Conservation (phyloP, 192 early-diverging fungal genomes). For the Coemansia sp. region DNA sequence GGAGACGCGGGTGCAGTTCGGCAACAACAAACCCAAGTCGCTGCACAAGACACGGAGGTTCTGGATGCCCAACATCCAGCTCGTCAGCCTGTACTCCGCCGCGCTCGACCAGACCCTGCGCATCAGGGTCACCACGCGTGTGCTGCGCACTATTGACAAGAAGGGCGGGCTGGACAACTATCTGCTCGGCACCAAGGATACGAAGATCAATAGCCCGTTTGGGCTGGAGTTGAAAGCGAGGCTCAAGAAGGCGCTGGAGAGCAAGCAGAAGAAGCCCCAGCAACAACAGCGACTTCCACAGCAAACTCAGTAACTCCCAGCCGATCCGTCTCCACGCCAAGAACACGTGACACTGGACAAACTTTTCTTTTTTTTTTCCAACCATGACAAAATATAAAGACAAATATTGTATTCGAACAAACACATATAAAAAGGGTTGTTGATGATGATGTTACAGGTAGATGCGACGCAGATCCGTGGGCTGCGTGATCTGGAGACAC, state of each 20-base stretch:
- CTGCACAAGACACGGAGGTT: conserved; percentile 74
- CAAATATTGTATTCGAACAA: too few species aligned
- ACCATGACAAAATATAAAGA: too few species aligned
- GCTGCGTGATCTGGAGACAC: conserved; percentile 82
- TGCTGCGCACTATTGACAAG: conserved; percentile 77
- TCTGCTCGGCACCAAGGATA: conserved; percentile 66
- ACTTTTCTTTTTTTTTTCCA: too few species aligned
- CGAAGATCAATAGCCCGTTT: conserved; percentile 62
- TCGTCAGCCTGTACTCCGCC: conserved; percentile 65
- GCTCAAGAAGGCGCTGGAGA: conserved; percentile 20
- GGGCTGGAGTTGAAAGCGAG: conserved; percentile 60
- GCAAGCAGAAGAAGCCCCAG: neutral
- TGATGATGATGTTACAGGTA: conserved; percentile 63
- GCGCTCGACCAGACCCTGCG: conserved; percentile 58
- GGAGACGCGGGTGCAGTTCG: conserved; percentile 27
- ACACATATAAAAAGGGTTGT: neutral
- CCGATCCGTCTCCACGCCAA: too few species aligned
- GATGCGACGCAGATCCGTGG: conserved; percentile 76
- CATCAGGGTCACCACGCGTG: conserved; percentile 67
- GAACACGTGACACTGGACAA: too few species aligned
- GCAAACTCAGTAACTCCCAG: neutral
- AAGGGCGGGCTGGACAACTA: conserved; percentile 82
- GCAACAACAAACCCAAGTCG: conserved; percentile 58
- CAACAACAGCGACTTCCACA: neutral
- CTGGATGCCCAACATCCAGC: conserved; percentile 79